These are phyloP conservation scores for Climacium dendroides DNA, from an alignment of 225 moss, liverwort and hornwort species.

Conservation along the genomic window DNA sequence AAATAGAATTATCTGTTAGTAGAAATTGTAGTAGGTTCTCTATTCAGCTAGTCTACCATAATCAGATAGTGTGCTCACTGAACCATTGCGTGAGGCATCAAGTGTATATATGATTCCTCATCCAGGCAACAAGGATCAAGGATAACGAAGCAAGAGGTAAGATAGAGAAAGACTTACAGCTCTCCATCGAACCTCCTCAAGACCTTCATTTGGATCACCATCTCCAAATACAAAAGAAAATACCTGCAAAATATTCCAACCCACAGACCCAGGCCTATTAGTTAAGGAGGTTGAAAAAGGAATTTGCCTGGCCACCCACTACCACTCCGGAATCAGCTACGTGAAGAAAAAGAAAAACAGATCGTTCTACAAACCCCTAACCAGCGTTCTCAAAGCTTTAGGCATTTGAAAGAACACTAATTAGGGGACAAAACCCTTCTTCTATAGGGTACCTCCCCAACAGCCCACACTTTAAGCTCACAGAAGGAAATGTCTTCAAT, in stretches of 20 bases:
- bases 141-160: neutral
- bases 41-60: neutral
- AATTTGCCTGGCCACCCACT: neutral
- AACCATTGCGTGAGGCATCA: neutral
- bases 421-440: neutral
- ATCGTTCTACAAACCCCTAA: neutral
- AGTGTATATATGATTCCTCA: neutral
- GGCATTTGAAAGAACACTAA: neutral
- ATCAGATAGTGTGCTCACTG: neutral
- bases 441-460: neutral
- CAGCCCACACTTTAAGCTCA: neutral
- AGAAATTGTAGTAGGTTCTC: neutral
- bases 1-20: neutral
- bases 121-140: neutral
- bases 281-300: neutral
- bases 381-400: neutral
- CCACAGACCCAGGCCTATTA: neutral
- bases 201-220: slow-evolving; percentile 87
- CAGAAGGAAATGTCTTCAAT: neutral
- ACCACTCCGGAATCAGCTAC: neutral
- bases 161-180: slow-evolving; percentile 37
- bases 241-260: slow-evolving; percentile 34
- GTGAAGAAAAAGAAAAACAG: neutral
- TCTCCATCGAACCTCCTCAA: slow-evolving; percentile 92
- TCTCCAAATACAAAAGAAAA: slow-evolving; percentile 99